Base-by-base conservation (phyloP, 2,329 filamentous ascomycete genomes). In the Cladosporium sp. region DNA sequence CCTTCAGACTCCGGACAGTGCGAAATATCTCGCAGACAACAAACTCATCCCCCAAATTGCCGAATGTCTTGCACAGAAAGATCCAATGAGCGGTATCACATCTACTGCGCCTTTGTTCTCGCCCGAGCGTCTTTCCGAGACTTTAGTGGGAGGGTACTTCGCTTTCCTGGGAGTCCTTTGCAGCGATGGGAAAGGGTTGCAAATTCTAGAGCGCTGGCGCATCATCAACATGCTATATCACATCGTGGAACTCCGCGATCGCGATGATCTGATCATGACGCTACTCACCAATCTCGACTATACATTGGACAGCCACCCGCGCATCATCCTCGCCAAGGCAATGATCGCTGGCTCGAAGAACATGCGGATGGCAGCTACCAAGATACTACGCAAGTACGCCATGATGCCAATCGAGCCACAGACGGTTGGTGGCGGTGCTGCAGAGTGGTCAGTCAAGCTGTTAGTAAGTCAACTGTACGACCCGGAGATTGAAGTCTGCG, bases 151-250 rank as follows among this genome's bases (percentile, higher is more conserved):
- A 18, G 96, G 96, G 12, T 99, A 99, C 78, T 97, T 99, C 77
- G 88, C 93, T 15, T 92, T 99, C 83, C 82, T 99, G 1, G 96
- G 95, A 8, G 89, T 92, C 12, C 80, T 99, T 66, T 98, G 91
- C 72, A 90, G 90, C 63, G 92, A 97, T 73, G 81, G 86, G 0
- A 92, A 90, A 72, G 95, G 95, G 0, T 84, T 98, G 28, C 88
- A 90, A 68, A 94, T 99, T 80, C 87, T 99, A 75, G 94, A 98
- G 77, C 85, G 92, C 72, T 98, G 95, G 94, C 92, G 93, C 72
- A 96, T 99, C 85, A 93, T 97, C 80, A 98, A 98, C 78, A 99
- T 99, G 92, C 96, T 98, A 84, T 99, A 99, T 76, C 95, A 98
- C 78, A 97, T 99, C 68, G 87, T 97, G 66, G 94, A 98, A 74